phyloP scores from a whole-genome alignment of 208 protist species.

The Acanthamoeba royreba region DNA sequence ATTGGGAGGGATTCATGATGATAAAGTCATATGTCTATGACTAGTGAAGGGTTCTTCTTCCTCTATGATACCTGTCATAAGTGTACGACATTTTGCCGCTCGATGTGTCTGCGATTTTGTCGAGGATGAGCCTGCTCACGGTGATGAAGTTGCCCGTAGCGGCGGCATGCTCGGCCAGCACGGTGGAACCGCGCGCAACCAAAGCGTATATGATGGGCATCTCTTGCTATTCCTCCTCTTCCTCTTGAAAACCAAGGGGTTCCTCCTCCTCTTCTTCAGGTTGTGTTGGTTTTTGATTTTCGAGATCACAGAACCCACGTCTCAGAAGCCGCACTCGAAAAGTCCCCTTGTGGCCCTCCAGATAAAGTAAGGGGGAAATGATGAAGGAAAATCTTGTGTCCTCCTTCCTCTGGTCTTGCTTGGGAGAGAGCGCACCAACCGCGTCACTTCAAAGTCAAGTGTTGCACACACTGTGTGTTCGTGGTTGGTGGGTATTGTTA shows the following conservation, averaged over 20 bases:
- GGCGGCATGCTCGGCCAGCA: conserved; percentile 74
- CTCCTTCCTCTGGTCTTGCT: background rate
- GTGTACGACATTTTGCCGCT: conserved; percentile 81
- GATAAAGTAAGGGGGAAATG: too few species aligned
- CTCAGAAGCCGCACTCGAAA: too few species aligned
- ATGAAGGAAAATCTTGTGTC: background rate
- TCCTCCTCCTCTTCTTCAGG: too few species aligned
- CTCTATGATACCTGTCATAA: conserved; percentile 75
- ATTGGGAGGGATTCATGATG: background rate
- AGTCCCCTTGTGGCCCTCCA: too few species aligned
- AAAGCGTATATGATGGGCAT: conserved; percentile 80
- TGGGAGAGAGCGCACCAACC: background rate
- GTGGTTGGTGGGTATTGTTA: background rate
- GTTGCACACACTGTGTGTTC: background rate
- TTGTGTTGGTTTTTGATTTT: too few species aligned
- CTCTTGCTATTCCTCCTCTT: background rate
- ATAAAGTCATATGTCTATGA: background rate
- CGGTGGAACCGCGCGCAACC: conserved; percentile 65
- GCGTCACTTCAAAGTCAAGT: background rate
- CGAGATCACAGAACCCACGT: too few species aligned
- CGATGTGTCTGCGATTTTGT: conserved; percentile 71
- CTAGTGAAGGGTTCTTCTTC: background rate
- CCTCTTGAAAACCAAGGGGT: background rate
- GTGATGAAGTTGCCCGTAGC: conserved; percentile 77
- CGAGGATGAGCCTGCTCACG: conserved; percentile 74